Evolutionary conservation across 2,329 filamentous ascomycete genomes (phyloP).

Genomic region (Botrytis paeoniae): DNA sequence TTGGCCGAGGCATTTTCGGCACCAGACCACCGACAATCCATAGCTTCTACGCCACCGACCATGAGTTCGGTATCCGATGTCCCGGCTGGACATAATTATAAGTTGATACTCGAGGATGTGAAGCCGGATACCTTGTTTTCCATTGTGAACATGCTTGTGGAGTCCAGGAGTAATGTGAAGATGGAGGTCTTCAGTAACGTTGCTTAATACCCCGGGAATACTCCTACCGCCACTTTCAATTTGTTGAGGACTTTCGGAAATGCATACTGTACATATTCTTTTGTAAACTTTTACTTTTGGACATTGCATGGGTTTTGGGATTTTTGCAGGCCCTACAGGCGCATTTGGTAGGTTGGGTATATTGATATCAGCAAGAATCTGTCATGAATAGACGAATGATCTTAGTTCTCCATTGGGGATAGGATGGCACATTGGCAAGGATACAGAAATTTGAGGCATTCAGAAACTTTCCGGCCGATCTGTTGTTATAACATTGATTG

Average conservation of each 20-base stretch:
- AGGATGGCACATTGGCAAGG: conserved; percentile 2
- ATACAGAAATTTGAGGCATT: conserved; percentile 6
- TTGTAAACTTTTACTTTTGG: not conserved
- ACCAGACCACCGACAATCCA: not conserved
- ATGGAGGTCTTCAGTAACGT: conserved; percentile 17
- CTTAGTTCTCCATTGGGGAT: not conserved
- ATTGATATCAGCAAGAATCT: conserved; percentile 1
- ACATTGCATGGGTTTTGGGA: not conserved
- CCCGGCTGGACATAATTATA: conserved; percentile 5
- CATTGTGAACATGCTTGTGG: conserved; percentile 15
- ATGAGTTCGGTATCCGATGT: conserved; percentile 10
- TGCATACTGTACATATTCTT: conserved; percentile 2
- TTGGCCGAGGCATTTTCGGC: conserved; percentile 14
- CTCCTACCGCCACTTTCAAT: not conserved
- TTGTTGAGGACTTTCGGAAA: not conserved
- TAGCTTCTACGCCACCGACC: conserved; percentile 9
- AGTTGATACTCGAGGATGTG: conserved; percentile 15
- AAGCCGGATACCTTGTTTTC: conserved; percentile 12
- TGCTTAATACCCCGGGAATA: conserved; percentile 8
- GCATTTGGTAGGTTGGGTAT: conserved; percentile 3
- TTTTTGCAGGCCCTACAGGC: not conserved
- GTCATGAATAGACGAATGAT: not conserved
- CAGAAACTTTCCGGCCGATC: not conserved
- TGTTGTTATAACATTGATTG: not conserved
- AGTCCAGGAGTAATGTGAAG: conserved; percentile 17